Conservation (phyloP, 2,329 filamentous ascomycete species). For the Rosellinia necatrix region DNA sequence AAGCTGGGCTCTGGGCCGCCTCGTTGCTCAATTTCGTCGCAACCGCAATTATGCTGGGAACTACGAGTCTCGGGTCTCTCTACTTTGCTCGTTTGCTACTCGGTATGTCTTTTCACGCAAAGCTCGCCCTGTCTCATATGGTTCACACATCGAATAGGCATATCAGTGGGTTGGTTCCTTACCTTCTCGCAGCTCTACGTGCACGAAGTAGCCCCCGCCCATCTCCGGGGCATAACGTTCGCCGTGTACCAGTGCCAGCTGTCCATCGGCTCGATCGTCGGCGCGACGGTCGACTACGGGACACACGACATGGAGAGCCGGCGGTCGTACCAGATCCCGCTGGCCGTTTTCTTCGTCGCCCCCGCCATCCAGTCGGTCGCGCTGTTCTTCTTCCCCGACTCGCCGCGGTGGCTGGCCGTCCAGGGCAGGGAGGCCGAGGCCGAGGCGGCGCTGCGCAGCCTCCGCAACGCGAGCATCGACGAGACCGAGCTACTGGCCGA, state of each 20-base stretch:
- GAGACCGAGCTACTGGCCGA: slow-evolving; percentile 38
- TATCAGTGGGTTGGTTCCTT: slow-evolving; percentile 45
- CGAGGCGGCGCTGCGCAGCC: slow-evolving; percentile 33
- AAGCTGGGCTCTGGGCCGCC: slow-evolving; percentile 37
- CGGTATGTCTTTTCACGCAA: slow-evolving; percentile 25
- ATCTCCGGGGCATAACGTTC: slow-evolving; percentile 42
- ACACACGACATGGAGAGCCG: slow-evolving; percentile 33
- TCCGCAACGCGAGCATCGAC: slow-evolving; percentile 38
- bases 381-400: slow-evolving; percentile 45
- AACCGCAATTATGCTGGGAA: slow-evolving; percentile 39
- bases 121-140: not conserved
- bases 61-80: slow-evolving; percentile 37
- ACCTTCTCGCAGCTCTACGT: slow-evolving; percentile 46
- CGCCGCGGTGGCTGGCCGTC: slow-evolving; percentile 46
- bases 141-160: slow-evolving; percentile 30
- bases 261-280: slow-evolving; percentile 42
- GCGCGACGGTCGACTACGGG: slow-evolving; percentile 40
- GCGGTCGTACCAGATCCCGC: slow-evolving; percentile 35
- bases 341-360: slow-evolving; percentile 41
- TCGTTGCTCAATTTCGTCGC: slow-evolving; percentile 37
- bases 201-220: slow-evolving; percentile 43
- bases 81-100: slow-evolving; percentile 41
- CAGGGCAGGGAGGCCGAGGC: slow-evolving; percentile 43
- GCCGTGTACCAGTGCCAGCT: slow-evolving; percentile 43
- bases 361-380: slow-evolving; percentile 40